Evolutionary conservation across 2,329 filamentous ascomycete species (phyloP).

Genomic region (Myrmaecium sp.): DNA sequence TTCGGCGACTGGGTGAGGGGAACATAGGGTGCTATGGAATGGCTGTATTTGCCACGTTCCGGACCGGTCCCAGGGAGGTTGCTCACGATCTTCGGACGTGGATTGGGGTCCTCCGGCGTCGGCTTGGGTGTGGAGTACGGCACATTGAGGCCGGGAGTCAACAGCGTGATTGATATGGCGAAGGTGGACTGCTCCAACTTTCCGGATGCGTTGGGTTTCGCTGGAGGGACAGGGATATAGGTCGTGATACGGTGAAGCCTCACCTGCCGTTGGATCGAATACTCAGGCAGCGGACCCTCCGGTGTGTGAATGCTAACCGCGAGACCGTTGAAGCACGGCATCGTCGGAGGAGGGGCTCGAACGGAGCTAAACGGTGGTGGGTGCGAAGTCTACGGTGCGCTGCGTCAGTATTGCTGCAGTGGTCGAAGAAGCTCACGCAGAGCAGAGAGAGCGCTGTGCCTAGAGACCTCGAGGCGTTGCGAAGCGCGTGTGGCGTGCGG

Average conservation of each 20-base stretch:
- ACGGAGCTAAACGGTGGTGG: too few species aligned
- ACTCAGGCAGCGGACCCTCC: slow-evolving; percentile 66
- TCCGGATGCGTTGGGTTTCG: slow-evolving; percentile 49
- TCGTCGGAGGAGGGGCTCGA: slow-evolving; percentile 23
- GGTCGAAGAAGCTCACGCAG: too few species aligned
- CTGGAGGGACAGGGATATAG: slow-evolving; percentile 89
- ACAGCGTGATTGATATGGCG: slow-evolving; percentile 90
- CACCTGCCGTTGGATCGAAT: slow-evolving; percentile 88
- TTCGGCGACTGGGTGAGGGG: slow-evolving; percentile 85
- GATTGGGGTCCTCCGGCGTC: slow-evolving; percentile 57
- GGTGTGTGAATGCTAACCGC: slow-evolving; percentile 90
- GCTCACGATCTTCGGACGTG: slow-evolving; percentile 67
- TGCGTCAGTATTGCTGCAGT: too few species aligned
- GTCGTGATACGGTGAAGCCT: slow-evolving; percentile 84
- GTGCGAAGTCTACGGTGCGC: too few species aligned
- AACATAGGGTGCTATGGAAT: slow-evolving; percentile 65
- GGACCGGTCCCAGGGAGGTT: slow-evolving; percentile 40
- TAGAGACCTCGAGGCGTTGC: too few species aligned
- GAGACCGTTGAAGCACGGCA: slow-evolving; percentile 99
- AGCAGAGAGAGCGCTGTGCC: too few species aligned
- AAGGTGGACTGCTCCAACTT: slow-evolving; percentile 90
- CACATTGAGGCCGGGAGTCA: slow-evolving; percentile 74
- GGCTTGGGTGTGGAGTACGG: slow-evolving; percentile 84
- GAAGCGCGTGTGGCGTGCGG: too few species aligned
- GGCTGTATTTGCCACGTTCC: slow-evolving; percentile 35